phyloP scores from a whole-genome alignment of 352 stramenopile species.

The Blastocystis sp. region DNA sequence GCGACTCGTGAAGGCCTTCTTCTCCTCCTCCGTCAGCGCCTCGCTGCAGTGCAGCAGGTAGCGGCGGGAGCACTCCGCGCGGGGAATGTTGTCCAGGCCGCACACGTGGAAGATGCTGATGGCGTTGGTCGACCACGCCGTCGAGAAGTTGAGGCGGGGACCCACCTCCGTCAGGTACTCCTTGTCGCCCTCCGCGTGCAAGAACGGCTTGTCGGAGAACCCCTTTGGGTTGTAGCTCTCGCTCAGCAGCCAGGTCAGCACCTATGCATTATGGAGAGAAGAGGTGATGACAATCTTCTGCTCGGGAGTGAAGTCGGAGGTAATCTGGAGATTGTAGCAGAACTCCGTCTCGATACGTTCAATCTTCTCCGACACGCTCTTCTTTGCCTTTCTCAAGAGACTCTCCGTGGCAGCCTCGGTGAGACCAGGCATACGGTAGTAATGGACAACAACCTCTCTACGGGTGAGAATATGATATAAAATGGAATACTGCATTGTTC shows the following conservation, averaged over 20 bases:
- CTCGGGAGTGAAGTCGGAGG: slow-evolving; percentile 26
- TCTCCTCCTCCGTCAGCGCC: slow-evolving; percentile 74
- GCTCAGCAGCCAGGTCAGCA: slow-evolving; percentile 43
- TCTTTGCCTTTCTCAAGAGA: slow-evolving; percentile 47
- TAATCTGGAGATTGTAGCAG: slow-evolving; percentile 52
- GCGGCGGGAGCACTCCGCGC: slow-evolving; percentile 87
- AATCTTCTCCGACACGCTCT: slow-evolving; percentile 60
- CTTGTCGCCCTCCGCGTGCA: slow-evolving; percentile 16
- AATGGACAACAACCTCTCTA: slow-evolving; percentile 68
- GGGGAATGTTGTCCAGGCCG: slow-evolving; percentile 81
- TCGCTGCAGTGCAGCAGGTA: slow-evolving; percentile 78
- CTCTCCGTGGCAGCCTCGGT: slow-evolving; percentile 54
- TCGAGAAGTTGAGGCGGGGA: slow-evolving; percentile 83
- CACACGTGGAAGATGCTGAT: slow-evolving; percentile 90
- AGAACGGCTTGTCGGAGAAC: not conserved
- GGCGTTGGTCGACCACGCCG: slow-evolving; percentile 94
- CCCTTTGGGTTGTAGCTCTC: slow-evolving; percentile 44
- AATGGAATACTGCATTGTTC: too few species aligned
- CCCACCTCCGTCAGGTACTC: slow-evolving; percentile 78
- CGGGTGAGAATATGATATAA: too few species aligned
- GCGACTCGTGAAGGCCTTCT: slow-evolving; percentile 74
- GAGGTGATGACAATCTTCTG: slow-evolving; percentile 12
- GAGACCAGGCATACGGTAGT: slow-evolving; percentile 65
- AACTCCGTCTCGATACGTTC: slow-evolving; percentile 58
- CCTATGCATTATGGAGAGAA: not conserved